These are phyloP conservation scores for Phoenix dactylifera DNA, from an alignment of 176 grass and related monocot genomes.

Conservation along the genomic window DNA sequence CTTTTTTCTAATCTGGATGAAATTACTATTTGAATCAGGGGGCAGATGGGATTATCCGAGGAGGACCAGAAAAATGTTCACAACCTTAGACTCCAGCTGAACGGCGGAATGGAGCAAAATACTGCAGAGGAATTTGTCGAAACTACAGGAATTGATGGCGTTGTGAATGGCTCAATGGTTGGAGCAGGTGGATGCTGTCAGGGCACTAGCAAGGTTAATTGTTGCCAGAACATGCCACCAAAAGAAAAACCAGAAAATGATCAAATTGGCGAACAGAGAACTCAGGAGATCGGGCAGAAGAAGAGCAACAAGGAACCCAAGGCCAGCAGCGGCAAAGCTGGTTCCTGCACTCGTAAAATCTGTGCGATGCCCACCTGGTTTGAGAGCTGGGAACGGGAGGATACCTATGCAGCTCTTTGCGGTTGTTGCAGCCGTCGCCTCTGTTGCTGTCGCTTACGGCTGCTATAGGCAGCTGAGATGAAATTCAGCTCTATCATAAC, in stretches of 20 bases:
- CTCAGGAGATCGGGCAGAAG: conserved; percentile 22
- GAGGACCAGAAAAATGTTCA: conserved; percentile 81
- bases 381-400: conserved; percentile 77
- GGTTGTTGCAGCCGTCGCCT: conserved; percentile 53
- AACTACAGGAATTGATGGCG: conserved; percentile 16
- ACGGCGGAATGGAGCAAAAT: conserved; percentile 25
- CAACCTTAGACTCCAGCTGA: conserved; percentile 34
- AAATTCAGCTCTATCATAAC: neutral
- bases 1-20: no score
- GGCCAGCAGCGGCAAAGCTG: conserved; percentile 25
- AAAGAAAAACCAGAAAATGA: conserved; percentile 39
- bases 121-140: conserved; percentile 27
- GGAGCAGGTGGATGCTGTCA: conserved; percentile 55
- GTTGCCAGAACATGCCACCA: conserved; percentile 52
- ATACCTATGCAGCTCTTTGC: conserved; percentile 75
- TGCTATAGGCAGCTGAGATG: conserved; percentile 62
- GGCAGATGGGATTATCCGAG: conserved; percentile 76
- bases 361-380: conserved; percentile 73
- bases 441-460: conserved; percentile 62
- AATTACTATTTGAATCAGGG: conserved; percentile 27
- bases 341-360: conserved; percentile 21
- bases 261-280: conserved; percentile 28
- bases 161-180: conserved; percentile 13
- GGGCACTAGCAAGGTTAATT: conserved; percentile 38
- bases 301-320: conserved; percentile 21